A percentile compares a stretch with the other conserved stretches of the same genome.
phyloP scores from a whole-genome alignment of 495 filamentous ascomycete species.

The Neurospora hispaniola region DNA sequence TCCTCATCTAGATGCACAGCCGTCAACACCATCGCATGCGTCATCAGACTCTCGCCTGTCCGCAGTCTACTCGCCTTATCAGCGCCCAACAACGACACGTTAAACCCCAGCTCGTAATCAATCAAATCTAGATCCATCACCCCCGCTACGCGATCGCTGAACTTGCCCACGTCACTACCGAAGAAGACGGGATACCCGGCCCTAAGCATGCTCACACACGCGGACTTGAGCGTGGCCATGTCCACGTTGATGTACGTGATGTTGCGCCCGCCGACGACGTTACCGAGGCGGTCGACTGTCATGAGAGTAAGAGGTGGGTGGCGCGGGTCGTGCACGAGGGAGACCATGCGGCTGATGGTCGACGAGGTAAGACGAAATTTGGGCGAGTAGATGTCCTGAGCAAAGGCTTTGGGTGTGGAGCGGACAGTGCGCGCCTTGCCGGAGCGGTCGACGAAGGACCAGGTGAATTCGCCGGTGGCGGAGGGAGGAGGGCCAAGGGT shows the following conservation, averaged over 20 bases:
- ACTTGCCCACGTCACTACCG: conserved; percentile 79
- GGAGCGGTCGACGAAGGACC: conserved; percentile 64
- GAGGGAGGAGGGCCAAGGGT: conserved; percentile 68
- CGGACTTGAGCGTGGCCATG: conserved; percentile 58
- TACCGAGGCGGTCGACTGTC: conserved; percentile 68
- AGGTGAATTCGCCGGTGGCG: conserved; percentile 55
- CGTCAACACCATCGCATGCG: conserved; percentile 84
- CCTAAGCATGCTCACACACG: conserved; percentile 65
- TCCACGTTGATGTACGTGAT: conserved; percentile 77
- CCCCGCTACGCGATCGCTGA: conserved; percentile 49
- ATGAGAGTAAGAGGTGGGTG: conserved; percentile 59
- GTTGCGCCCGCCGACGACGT: conserved; percentile 58
- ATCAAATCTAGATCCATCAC: conserved; percentile 66
- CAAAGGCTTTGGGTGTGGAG: conserved; percentile 56
- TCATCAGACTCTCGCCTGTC: conserved; percentile 69
- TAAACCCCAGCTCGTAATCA: conserved; percentile 71
- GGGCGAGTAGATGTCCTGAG: conserved; percentile 40
- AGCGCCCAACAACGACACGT: conserved; percentile 52
- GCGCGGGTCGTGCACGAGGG: conserved; percentile 74
- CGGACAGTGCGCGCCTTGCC: conserved; percentile 47
- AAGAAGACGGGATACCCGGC: conserved; percentile 76
- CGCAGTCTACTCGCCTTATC: conserved; percentile 60
- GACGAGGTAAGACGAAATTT: conserved; percentile 38
- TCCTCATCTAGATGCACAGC: conserved; percentile 60
- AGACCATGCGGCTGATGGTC: conserved; percentile 53